These are phyloP conservation scores for Coemansia erecta DNA, from an alignment of 192 early-diverging fungal genomes.

Conservation along the genomic window DNA sequence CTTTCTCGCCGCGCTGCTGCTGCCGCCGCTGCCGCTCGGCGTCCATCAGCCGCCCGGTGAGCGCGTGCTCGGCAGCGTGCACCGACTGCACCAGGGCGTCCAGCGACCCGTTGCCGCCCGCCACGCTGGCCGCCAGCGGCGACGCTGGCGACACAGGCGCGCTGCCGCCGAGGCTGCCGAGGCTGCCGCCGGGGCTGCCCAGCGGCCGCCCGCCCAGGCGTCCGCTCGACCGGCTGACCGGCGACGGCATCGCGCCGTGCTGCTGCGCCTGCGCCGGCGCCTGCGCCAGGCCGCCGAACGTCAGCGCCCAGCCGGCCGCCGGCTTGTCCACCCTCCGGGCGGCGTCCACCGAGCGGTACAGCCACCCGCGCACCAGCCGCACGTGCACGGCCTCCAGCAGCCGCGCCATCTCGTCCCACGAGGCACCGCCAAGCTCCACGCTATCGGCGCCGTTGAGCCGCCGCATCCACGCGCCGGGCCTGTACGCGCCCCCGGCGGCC, in stretches of 20 bases:
- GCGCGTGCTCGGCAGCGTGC: conserved; percentile 39
- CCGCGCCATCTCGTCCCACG: conserved; percentile 32
- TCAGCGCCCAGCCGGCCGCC: conserved; percentile 7
- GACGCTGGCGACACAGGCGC: background rate
- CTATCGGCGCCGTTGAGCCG: conserved; percentile 1
- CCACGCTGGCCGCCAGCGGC: background rate
- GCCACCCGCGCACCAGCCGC: conserved; percentile 43
- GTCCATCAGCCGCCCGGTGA: conserved; percentile 43
- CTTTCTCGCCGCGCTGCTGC: background rate
- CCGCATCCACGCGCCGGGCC: too few relatives aligned
- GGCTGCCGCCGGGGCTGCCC: background rate
- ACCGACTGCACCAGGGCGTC: conserved; percentile 41
- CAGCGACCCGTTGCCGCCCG: conserved; percentile 24
- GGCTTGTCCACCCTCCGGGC: conserved; percentile 4
- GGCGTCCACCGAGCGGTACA: conserved; percentile 33
- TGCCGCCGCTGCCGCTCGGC: conserved; percentile 19
- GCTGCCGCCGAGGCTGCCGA: background rate
- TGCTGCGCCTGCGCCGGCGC: too few relatives aligned
- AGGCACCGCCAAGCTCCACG: conserved; percentile 39
- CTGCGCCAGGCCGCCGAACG: background rate
- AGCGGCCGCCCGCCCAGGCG: too few relatives aligned
- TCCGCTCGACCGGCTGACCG: background rate
- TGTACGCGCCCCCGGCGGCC: conserved; percentile 31
- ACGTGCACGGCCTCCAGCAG: conserved; percentile 31
- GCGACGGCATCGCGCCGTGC: background rate